A percentile compares a stretch with the other conserved stretches of the same genome.
Evolutionary conservation across 352 stramenopile species (phyloP).

Genomic region (Phytophthora sp.): DNA sequence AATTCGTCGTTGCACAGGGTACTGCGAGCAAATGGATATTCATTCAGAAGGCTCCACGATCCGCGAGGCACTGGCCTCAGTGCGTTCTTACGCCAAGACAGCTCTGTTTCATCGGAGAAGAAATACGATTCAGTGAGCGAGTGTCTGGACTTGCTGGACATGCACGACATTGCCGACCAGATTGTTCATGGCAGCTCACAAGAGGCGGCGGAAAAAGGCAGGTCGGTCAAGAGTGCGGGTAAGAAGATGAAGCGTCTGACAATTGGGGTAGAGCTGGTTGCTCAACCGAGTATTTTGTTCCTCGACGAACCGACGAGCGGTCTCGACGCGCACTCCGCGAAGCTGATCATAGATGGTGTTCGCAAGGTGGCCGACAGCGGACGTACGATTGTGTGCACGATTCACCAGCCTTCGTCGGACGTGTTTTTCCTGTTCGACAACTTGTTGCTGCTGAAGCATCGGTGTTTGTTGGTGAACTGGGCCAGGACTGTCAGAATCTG

Average conservation of each 20-base stretch:
- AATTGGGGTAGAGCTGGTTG: slow-evolving; percentile 87
- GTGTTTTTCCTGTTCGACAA: slow-evolving; percentile 86
- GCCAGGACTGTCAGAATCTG: slow-evolving; percentile 46
- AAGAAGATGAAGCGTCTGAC: slow-evolving; percentile 46
- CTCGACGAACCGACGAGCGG: slow-evolving; percentile 57
- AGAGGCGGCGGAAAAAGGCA: too few species aligned
- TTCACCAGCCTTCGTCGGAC: slow-evolving; percentile 87
- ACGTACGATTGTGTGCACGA: slow-evolving; percentile 82
- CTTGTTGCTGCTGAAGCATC: slow-evolving; percentile 68
- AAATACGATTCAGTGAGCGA: slow-evolving; percentile 32
- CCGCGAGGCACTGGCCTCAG: slow-evolving; percentile 80
- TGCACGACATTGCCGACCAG: slow-evolving; percentile 29
- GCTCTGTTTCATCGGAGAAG: not conserved
- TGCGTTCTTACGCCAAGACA: slow-evolving; percentile 59
- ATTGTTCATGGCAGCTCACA: slow-evolving; percentile 34
- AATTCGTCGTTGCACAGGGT: slow-evolving; percentile 23
- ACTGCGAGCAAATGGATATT: slow-evolving; percentile 41
- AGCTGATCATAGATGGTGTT: slow-evolving; percentile 74
- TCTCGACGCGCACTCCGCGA: slow-evolving; percentile 70
- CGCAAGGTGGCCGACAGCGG: slow-evolving; percentile 72
- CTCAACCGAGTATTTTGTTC: slow-evolving; percentile 76
- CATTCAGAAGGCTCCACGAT: slow-evolving; percentile 25
- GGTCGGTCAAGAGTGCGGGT: too few species aligned
- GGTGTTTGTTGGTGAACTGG: slow-evolving; percentile 85
- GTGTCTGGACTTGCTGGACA: slow-evolving; percentile 34